These are phyloP conservation scores for Gnaphalium uliginosum DNA, from an alignment of 129 eudicot genomes.

Conservation along the genomic window DNA sequence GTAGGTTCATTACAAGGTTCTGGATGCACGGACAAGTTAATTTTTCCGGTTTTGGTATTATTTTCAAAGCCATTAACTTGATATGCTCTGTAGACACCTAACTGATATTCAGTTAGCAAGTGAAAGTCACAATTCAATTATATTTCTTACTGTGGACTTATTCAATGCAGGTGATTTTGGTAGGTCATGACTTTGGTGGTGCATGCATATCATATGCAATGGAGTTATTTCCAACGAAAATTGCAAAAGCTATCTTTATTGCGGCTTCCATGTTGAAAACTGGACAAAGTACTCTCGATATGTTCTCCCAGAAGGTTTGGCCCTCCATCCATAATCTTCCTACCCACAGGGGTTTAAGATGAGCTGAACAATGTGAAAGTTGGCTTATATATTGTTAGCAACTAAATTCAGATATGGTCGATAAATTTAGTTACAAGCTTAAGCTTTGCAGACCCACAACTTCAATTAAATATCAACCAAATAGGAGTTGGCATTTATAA, in stretches of 20 bases:
- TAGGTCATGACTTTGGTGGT: constrained; percentile 97
- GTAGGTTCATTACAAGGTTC: constrained; percentile 25
- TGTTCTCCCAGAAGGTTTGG: constrained; percentile 86
- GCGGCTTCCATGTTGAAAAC: constrained; percentile 87
- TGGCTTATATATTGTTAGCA: background rate
- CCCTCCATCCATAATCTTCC: constrained; percentile 5
- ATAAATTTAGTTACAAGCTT: background rate
- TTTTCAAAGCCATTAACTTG: background rate
- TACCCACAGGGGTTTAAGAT: constrained; percentile 1
- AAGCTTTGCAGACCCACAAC: background rate
- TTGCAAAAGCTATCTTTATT: constrained; percentile 74
- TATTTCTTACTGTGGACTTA: background rate
- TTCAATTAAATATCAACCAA: background rate
- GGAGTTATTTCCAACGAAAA: constrained; percentile 72
- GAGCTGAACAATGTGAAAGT: background rate
- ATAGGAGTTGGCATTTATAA: background rate
- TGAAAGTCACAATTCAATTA: background rate
- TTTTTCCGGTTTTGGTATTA: background rate
- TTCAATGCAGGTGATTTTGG: constrained; percentile 78
- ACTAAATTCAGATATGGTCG: background rate
- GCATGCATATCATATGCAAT: constrained; percentile 88
- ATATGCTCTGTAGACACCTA: background rate
- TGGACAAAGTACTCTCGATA: constrained; percentile 88
- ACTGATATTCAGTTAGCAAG: background rate
- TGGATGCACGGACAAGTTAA: background rate